Evolutionary conservation across 2,329 filamentous ascomycete species (phyloP).

Genomic region (Neofusicoccum sp.): DNA sequence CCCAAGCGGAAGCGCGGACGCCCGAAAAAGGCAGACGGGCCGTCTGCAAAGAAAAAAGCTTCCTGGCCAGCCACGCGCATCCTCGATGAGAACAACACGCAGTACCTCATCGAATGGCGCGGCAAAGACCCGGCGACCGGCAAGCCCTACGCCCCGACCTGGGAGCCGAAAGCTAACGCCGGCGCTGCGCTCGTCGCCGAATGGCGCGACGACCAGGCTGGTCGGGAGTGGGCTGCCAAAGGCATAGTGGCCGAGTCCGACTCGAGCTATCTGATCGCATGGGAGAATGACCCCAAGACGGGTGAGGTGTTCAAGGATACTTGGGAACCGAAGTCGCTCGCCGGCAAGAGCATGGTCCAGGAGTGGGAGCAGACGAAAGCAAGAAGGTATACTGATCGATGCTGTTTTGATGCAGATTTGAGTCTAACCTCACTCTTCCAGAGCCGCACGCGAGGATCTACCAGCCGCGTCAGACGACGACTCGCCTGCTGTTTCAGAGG

Average conservation of each 20-base stretch:
- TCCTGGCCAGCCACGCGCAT: slow-evolving; percentile 23
- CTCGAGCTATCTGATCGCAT: neutral
- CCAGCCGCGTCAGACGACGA: no score
- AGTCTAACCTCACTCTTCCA: no score
- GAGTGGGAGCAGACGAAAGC: neutral
- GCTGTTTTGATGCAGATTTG: no score
- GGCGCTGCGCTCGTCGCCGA: slow-evolving; percentile 34
- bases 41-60: neutral
- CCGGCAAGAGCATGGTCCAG: neutral
- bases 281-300: slow-evolving; percentile 2
- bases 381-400: no score
- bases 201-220: slow-evolving; percentile 28
- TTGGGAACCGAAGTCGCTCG: neutral
- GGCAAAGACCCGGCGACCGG: slow-evolving; percentile 49
- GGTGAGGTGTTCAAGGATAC: neutral
- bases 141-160: slow-evolving; percentile 49
- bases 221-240: neutral
- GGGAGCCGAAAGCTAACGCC: slow-evolving; percentile 46
- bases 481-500: neutral
- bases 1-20: neutral
- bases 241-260: neutral
- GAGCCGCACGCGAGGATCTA: neutral
- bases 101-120: slow-evolving; percentile 59
- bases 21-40: neutral
- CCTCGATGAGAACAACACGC: slow-evolving; percentile 31